Conservation (phyloP, 1,139 yeast genomes). For the Hyphopichia wangnamkhiaoensis region DNA sequence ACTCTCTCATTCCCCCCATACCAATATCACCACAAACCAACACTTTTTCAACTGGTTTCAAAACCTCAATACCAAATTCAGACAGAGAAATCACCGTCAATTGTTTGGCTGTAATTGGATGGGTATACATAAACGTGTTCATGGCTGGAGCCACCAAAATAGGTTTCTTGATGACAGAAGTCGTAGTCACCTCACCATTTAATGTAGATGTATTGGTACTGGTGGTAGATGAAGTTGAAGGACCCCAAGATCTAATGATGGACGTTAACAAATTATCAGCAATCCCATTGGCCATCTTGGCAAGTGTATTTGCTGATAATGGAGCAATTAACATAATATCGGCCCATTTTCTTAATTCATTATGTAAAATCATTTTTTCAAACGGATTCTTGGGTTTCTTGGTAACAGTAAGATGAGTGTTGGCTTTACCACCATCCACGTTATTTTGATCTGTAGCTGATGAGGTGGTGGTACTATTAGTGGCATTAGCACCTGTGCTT, state of each 20-base stretch:
- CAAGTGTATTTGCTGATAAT: constrained; percentile 87
- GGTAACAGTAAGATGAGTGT: constrained; percentile 8
- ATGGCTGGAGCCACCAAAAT: constrained; percentile 93
- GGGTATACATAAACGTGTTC: constrained; percentile 96
- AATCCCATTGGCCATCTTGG: constrained; percentile 87
- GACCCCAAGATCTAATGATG: constrained; percentile 90
- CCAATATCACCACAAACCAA: constrained; percentile 96
- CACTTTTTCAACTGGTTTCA: constrained; percentile 92
- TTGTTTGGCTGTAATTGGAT: constrained; percentile 89
- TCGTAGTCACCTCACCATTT: constrained; percentile 7
- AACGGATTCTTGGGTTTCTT: constrained; percentile 40
- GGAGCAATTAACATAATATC: constrained; percentile 91
- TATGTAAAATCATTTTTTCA: constrained; percentile 66
- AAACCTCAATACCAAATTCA: constrained; percentile 65
- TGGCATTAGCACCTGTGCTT: constrained; percentile 16
- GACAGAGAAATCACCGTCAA: constrained; percentile 51
- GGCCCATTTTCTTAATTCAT: constrained; percentile 93
- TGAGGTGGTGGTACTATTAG: too few relatives aligned
- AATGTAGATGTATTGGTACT: too few relatives aligned
- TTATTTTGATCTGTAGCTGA: too few relatives aligned
- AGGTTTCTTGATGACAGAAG: constrained; percentile 52
- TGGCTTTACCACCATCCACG: neutral
- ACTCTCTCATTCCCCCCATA: constrained; percentile 91
- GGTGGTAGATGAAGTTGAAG: constrained; percentile 29
- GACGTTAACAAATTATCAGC: constrained; percentile 87